Conservation (phyloP, 192 early-diverging fungal species). For the Umbelopsis ramanniana region DNA sequence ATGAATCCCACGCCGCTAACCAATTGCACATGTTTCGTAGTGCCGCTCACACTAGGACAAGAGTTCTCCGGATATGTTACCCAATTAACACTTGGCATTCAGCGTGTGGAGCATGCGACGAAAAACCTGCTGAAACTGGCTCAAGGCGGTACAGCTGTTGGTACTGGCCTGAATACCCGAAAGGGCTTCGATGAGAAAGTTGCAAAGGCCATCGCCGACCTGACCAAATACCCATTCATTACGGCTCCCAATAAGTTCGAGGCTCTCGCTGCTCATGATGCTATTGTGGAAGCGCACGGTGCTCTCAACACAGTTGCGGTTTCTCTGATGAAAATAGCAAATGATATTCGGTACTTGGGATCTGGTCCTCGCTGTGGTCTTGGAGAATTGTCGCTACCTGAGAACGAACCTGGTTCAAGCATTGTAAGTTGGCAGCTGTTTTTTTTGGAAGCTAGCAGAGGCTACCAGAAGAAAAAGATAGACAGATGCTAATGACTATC, state of each 20-base stretch:
- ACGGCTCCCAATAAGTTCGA: constrained; percentile 99
- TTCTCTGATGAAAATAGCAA: constrained; percentile 98
- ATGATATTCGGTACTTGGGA: constrained; percentile 93
- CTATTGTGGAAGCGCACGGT: constrained; percentile 92
- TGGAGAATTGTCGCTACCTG: constrained; percentile 93
- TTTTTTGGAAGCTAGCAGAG: neutral
- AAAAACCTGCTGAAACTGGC: constrained; percentile 90
- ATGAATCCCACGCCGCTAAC: constrained; percentile 75
- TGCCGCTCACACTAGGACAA: constrained; percentile 91
- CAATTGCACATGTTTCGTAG: constrained; percentile 9
- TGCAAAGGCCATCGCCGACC: constrained; percentile 80
- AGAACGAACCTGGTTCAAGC: constrained; percentile 98
- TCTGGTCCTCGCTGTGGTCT: constrained; percentile 97
- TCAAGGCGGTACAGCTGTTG: constrained; percentile 94
- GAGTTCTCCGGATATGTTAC: constrained; percentile 97
- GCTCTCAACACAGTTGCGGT: constrained; percentile 92
- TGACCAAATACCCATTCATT: constrained; percentile 85
- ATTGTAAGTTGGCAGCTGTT: constrained; percentile 64
- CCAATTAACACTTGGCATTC: constrained; percentile 84
- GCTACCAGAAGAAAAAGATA: neutral
- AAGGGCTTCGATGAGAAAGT: constrained; percentile 92
- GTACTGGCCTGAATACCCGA: constrained; percentile 94
- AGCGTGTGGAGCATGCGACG: constrained; percentile 78
- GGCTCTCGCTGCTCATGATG: constrained; percentile 96
- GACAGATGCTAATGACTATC: neutral